phyloP scores from a whole-genome alignment of 371 early-diverging fungal genomes.

The Mycotypha africana region DNA sequence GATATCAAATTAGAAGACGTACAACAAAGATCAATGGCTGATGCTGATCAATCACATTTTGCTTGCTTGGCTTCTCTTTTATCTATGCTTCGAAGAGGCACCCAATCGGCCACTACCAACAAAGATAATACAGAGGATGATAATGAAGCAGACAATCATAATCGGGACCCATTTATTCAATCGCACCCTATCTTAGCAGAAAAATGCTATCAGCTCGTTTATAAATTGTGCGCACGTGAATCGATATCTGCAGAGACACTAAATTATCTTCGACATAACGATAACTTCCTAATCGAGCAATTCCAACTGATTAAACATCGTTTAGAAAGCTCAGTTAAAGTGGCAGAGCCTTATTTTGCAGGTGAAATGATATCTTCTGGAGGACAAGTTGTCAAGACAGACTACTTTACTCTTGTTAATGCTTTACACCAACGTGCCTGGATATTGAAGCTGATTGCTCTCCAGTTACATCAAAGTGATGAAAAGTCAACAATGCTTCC shows the following conservation, averaged over 20 bases:
- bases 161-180: slow-evolving; percentile 1
- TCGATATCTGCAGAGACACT: slow-evolving; percentile 65
- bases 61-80: slow-evolving; percentile 66
- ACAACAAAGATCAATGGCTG: slow-evolving; percentile 8
- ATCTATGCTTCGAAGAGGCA: slow-evolving; percentile 37
- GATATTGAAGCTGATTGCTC: slow-evolving; percentile 75
- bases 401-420: slow-evolving; percentile 46
- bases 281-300: slow-evolving; percentile 64
- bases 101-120: too few species aligned
- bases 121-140: background rate
- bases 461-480: slow-evolving; percentile 60
- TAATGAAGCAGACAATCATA: slow-evolving; percentile 16
- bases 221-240: slow-evolving; percentile 62
- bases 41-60: slow-evolving; percentile 19
- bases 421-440: slow-evolving; percentile 80
- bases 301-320: slow-evolving; percentile 36
- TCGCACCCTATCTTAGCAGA: slow-evolving; percentile 77
- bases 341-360: slow-evolving; percentile 8
- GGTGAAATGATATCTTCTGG: slow-evolving; percentile 12
- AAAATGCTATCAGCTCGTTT: slow-evolving; percentile 77
- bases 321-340: slow-evolving; percentile 5
- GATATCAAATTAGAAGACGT: slow-evolving; percentile 16
- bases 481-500: slow-evolving; percentile 16
- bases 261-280: slow-evolving; percentile 69
- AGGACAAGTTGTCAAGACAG: slow-evolving; percentile 20